A percentile compares a stretch with the other conserved stretches of the same genome.
Evolutionary conservation across 345 rosid genomes (phyloP).

Genomic region (Aquilaria malaccensis): DNA sequence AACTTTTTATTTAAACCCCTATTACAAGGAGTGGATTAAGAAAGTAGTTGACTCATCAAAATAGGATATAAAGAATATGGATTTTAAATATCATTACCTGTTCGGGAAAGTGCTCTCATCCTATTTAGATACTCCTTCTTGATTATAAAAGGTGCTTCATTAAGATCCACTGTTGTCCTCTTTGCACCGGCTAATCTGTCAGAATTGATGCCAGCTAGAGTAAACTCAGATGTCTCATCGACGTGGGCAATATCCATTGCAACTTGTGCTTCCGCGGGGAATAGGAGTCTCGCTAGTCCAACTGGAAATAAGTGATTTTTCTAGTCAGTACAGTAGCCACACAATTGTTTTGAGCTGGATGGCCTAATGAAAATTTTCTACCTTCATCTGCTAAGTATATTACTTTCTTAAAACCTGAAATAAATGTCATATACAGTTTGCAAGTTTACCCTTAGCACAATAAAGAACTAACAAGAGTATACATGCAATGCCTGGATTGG

Average conservation of each 20-base stretch:
- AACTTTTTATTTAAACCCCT: no score
- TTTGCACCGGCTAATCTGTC: conserved; percentile 23
- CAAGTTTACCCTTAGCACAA: no score
- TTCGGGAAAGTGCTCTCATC: conserved; percentile 53
- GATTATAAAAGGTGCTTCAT: conserved; percentile 54
- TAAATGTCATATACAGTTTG: no score
- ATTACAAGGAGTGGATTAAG: neutral
- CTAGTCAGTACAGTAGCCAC: neutral
- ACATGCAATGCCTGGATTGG: no score
- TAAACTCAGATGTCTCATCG: conserved; percentile 60
- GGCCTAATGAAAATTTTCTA: no score
- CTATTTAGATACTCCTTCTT: conserved; percentile 66
- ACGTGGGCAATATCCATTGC: conserved; percentile 55
- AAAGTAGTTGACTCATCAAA: neutral
- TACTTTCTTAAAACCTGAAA: no score
- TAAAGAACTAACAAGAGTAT: no score
- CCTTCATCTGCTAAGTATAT: no score
- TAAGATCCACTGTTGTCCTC: conserved; percentile 50
- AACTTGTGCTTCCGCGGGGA: conserved; percentile 78
- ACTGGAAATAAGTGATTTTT: conserved; percentile 28
- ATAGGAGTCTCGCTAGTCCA: conserved; percentile 70
- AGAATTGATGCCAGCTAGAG: conserved; percentile 31
- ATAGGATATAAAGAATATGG: neutral
- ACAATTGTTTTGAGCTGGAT: neutral
- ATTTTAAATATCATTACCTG: conserved; percentile 38